Evolutionary conservation across 1,139 yeast species (phyloP).

Genomic region (Petasospora fabianii): DNA sequence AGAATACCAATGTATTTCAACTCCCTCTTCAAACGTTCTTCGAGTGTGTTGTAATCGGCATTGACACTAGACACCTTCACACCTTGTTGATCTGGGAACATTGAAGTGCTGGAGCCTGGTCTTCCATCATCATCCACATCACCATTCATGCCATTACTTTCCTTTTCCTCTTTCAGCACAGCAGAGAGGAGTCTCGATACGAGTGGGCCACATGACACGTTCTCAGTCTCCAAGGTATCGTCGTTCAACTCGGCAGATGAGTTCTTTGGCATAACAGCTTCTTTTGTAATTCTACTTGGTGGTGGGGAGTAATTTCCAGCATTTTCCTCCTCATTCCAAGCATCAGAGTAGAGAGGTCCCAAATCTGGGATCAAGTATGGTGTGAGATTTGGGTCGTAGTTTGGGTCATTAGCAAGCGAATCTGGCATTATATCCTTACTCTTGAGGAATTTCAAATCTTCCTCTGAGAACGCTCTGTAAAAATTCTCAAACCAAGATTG

Average conservation of each 20-base stretch:
- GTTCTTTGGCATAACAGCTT: slow-evolving; percentile 58
- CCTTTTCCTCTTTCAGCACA: slow-evolving; percentile 54
- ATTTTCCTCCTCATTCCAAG: slow-evolving; percentile 83
- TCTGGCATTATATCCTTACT: slow-evolving; percentile 57
- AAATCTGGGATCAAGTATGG: slow-evolving; percentile 78
- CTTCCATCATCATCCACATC: slow-evolving; percentile 21
- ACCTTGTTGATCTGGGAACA: slow-evolving; percentile 42
- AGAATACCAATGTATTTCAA: slow-evolving; percentile 87
- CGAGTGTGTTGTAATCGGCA: slow-evolving; percentile 75
- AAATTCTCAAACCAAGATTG: slow-evolving; percentile 82
- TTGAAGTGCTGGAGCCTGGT: slow-evolving; percentile 25
- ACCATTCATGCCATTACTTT: slow-evolving; percentile 14
- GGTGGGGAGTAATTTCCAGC: slow-evolving; percentile 36
- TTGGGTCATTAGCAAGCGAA: slow-evolving; percentile 35
- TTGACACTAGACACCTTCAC: slow-evolving; percentile 45
- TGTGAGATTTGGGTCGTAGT: slow-evolving; percentile 62
- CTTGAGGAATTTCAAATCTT: slow-evolving; percentile 72
- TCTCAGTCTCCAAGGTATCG: slow-evolving; percentile 63
- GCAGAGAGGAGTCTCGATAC: slow-evolving; percentile 85
- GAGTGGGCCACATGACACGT: slow-evolving; percentile 87
- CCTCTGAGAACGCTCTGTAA: slow-evolving; percentile 72
- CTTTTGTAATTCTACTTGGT: slow-evolving; percentile 34
- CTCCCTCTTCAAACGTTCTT: slow-evolving; percentile 84
- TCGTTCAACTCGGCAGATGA: slow-evolving; percentile 58
- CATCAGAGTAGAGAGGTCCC: slow-evolving; percentile 76